Evolutionary conservation across 441 rosid genomes (phyloP), one percentile per base, ranked within the genome.

Genomic region (Gossypium trilobum): DNA sequence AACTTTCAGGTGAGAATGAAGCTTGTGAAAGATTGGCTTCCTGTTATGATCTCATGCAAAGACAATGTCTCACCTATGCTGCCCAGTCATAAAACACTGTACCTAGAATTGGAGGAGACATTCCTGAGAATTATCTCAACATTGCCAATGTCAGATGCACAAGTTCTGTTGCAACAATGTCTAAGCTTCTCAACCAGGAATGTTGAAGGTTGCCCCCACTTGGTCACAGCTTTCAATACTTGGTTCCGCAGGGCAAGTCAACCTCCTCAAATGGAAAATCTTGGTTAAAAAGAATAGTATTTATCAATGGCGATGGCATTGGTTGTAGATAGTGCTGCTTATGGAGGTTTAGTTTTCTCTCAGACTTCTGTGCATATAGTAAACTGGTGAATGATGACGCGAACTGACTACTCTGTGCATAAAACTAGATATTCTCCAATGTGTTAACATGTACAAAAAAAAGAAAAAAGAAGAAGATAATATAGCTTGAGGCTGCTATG

Each of bases 1-100:
- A 17, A 58, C 39, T 78, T 81, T 68, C 86, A 87, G 90, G 85
- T 89, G n/a, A 85, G 94, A 78, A 86, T 75, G 83, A 86, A 81
- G 79, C 86, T 89, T 56, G 88, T 89, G n/a, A 83, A 79, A 75
- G 82, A 82, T 65, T 89, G 91, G 95, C 88, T 89, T 56, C 92
- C 90, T 46, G 89, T 87, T 76, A 85, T 89, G 73, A 83, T 79
- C 3, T 82, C 80, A 13, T 87, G 89, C 87, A 87, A 78, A 77
- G 88, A 82, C 77, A 72, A 61, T 10, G 78, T 77, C 19, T 77
- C 86, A 0, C 85, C 90, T 0, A 75, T 80, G 79, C 70, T 78
- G 10, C 71, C 86, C 19, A 83, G 82, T 57, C 84, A 85, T 33
- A 87, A 80, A 64, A 31, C 83, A 16, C 68, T 86, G 0, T 86